A percentile compares a stretch with the other conserved stretches of the same genome.
phyloP scores from a whole-genome alignment of 2,329 filamentous ascomycete species.

The Colletotrichum viniferum region DNA sequence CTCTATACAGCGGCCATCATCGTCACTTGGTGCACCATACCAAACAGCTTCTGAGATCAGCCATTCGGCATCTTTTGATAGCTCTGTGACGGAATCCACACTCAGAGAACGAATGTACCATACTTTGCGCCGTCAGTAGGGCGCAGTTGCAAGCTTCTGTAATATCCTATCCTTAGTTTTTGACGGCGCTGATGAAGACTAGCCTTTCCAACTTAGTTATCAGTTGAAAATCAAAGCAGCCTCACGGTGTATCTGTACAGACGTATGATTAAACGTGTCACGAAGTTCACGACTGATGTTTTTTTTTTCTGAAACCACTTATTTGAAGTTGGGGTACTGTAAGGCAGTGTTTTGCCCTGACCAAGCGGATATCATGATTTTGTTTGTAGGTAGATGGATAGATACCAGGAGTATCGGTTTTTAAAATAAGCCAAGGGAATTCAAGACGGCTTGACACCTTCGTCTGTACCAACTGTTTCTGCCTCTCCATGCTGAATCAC shows the following conservation, averaged over 20 bases:
- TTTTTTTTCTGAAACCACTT: background rate
- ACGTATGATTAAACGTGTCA: background rate
- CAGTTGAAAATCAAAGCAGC: background rate
- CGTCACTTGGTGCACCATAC: background rate
- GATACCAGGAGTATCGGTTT: background rate
- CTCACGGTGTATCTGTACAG: background rate
- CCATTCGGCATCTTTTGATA: background rate
- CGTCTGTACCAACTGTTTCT: conserved; percentile 10
- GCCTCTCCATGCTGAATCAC: conserved; percentile 7
- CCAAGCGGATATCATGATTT: background rate
- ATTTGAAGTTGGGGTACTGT: background rate
- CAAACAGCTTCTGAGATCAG: background rate
- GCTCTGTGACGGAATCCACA: background rate
- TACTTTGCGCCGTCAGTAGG: background rate
- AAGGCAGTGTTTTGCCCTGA: background rate
- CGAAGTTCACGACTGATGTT: background rate
- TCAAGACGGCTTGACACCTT: background rate
- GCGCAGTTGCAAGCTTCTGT: background rate
- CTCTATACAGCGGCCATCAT: conserved; percentile 3
- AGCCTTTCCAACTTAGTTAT: background rate
- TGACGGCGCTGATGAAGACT: background rate
- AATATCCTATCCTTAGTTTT: background rate
- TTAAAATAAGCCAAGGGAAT: background rate
- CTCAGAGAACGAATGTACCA: conserved; percentile 11
- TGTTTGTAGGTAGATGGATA: background rate